Evolutionary conservation across 345 rosid genomes (phyloP), one percentile per base, ranked within the genome.

Genomic region (Kernera saxatilis): DNA sequence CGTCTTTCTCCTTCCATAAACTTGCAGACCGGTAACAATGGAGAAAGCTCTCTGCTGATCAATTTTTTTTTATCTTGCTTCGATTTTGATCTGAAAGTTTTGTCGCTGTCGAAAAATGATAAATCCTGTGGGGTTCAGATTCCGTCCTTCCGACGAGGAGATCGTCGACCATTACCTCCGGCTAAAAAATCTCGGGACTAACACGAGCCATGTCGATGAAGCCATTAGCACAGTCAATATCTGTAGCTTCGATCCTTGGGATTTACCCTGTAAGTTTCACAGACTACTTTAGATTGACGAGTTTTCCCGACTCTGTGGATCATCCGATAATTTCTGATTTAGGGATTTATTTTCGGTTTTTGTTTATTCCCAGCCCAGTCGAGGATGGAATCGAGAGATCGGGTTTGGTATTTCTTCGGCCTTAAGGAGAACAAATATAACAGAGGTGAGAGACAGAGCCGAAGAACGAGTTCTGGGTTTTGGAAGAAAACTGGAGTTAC

Each of bases 141-240:
- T 88, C 72, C 63, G 66, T 18, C 87, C 93, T 4, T 67, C 74
- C 0, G 85, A 83, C 14, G 80, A 71, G 29, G 83, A 84, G 53
- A 66, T 88, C 61, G 51, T 84, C 61, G 37, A 52, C 27, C 27
- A 35, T 43, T 81, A 67, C 64, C 61, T 88, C 21, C 68, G 29
- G 66, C 43, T 1, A 3, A 84, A 83, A 40, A 75, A 82, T 48
- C 54, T 23, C 0, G 78, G 73, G 0, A 2, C 4, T 14, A 45
- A 67, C 23, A 27, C 63, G n/a, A 18, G 10, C 23, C 51, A 61
- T 18, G 67, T 73, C 0, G 72, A 73, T 25, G 4, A 0, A 37
- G n/a, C 27, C 9, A 75, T 88, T 13, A 66, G 64, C 29, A 84
- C 82, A 40, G 53, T 88, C 36, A 68, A 80, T n/a, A 73, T 86